A percentile compares a stretch with the other conserved stretches of the same genome.
phyloP scores from a whole-genome alignment of 441 rosid genomes.

The Viola pubescens region DNA sequence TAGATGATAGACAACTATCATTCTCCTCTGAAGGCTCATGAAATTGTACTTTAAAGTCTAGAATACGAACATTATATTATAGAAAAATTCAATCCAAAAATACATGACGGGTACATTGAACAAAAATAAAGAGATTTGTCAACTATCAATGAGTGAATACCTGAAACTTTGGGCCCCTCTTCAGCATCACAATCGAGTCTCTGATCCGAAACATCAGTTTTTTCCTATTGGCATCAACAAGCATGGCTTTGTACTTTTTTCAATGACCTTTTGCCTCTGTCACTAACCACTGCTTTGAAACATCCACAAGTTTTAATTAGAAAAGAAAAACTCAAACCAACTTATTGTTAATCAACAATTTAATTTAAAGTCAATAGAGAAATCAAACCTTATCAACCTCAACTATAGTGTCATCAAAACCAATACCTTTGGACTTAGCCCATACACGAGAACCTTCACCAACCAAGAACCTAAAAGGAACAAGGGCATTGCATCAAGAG shows the following conservation, averaged over 20 bases:
- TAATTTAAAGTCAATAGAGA: not conserved
- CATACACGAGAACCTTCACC: conserved; percentile 85
- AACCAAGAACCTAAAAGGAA: conserved; percentile 62
- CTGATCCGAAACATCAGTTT: conserved; percentile 17
- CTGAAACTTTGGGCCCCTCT: conserved; percentile 25
- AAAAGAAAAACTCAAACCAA: not conserved
- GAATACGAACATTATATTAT: conserved; percentile 14
- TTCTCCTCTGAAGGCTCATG: conserved; percentile 12
- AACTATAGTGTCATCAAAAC: conserved; percentile 34
- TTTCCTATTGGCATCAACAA: conserved; percentile 42
- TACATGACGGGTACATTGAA: not conserved
- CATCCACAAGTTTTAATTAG: not conserved
- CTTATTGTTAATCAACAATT: too few species aligned
- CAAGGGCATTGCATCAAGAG: conserved; percentile 7
- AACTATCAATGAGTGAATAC: conserved; percentile 14
- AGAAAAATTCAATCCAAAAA: not conserved
- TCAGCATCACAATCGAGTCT: conserved; percentile 17
- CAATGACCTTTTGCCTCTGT: conserved; percentile 73
- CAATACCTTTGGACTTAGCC: conserved; percentile 61
- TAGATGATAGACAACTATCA: conserved; percentile 13
- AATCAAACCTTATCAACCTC: conserved; percentile 62
- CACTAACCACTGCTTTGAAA: conserved; percentile 61
- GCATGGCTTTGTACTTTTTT: conserved; percentile 63
- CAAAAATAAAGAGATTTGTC: not conserved
- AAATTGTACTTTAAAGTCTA: conserved; percentile 24